Conservation (phyloP, 768 basidiomycete genomes). For the Guyanaporus albipodus region DNA sequence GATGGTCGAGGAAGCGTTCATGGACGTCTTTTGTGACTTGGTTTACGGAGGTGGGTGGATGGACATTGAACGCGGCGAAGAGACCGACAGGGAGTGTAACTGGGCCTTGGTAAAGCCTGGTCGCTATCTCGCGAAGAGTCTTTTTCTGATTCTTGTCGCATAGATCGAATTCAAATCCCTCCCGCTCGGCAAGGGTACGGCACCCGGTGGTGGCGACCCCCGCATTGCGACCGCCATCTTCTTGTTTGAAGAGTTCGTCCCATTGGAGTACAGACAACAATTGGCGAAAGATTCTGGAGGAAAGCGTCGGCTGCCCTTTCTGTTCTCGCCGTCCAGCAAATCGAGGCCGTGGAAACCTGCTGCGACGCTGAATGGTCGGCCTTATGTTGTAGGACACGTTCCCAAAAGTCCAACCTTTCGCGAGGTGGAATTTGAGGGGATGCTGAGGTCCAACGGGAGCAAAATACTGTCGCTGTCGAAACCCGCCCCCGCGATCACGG, state of each 20-base stretch:
- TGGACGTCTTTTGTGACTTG: constrained; percentile 82
- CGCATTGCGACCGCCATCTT: constrained; percentile 70
- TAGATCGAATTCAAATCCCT: constrained; percentile 88
- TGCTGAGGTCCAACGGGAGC: constrained; percentile 54
- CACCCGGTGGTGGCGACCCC: constrained; percentile 47
- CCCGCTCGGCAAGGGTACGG: constrained; percentile 35
- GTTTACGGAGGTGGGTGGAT: constrained; percentile 84
- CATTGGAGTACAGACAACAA: constrained; percentile 78
- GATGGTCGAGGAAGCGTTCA: constrained; percentile 84
- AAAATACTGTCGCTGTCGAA: constrained; percentile 37
- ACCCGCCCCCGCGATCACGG: constrained; percentile 17
- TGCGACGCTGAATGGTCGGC: constrained; percentile 75
- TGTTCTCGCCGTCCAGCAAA: constrained; percentile 52
- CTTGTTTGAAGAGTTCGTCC: constrained; percentile 93
- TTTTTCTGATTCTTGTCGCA: constrained; percentile 25
- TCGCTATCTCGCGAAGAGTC: neutral
- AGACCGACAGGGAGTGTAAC: constrained; percentile 77
- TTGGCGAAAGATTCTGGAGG: constrained; percentile 51
- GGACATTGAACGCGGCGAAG: constrained; percentile 70
- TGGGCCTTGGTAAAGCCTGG: constrained; percentile 76
- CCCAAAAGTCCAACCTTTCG: constrained; percentile 49
- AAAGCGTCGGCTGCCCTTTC: constrained; percentile 63
- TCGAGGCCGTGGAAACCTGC: constrained; percentile 72
- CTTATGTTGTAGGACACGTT: constrained; percentile 62
- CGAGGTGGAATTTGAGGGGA: constrained; percentile 77